These are phyloP conservation scores for Vitis labrusca DNA, from an alignment of 164 flowering plant genomes.

Conservation along the genomic window DNA sequence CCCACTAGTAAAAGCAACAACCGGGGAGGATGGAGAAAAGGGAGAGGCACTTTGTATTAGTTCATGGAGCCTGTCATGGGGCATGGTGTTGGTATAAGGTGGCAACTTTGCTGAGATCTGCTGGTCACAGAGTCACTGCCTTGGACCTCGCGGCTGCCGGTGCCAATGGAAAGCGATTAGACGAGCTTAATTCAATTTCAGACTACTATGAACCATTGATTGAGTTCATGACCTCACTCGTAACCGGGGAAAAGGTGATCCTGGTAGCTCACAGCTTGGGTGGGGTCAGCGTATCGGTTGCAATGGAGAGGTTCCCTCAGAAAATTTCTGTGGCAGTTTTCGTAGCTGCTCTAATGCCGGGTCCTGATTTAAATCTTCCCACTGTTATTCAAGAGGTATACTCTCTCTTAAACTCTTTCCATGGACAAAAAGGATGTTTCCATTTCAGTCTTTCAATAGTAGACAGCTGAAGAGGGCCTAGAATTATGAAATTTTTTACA, in stretches of 20 bases:
- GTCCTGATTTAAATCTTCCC: conserved; percentile 2
- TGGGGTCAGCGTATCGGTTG: conserved; percentile 13
- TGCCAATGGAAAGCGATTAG: conserved; percentile 5
- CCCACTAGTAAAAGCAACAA: neutral
- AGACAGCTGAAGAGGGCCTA: too few species aligned
- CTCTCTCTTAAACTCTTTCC: neutral
- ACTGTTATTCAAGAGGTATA: conserved; percentile 7
- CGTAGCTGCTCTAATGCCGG: conserved; percentile 19
- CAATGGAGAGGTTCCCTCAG: conserved; percentile 29
- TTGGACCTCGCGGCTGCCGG: conserved; percentile 29
- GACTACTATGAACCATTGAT: conserved; percentile 19
- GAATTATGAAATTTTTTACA: neutral
- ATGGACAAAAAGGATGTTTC: neutral
- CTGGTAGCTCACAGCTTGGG: conserved; percentile 32
- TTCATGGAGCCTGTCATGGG: conserved; percentile 32
- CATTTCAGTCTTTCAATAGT: neutral
- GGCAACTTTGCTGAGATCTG: conserved; percentile 7
- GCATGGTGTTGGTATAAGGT: conserved; percentile 37
- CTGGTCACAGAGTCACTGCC: conserved; percentile 23
- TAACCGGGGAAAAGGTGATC: conserved; percentile 16
- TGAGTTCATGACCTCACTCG: conserved; percentile 10
- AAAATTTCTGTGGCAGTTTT: conserved; percentile 22
- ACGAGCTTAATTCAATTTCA: neutral
- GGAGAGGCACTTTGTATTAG: conserved; percentile 23
- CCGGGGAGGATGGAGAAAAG: neutral